Conservation (phyloP, 2,329 filamentous ascomycete species). For the Nemania sp. region DNA sequence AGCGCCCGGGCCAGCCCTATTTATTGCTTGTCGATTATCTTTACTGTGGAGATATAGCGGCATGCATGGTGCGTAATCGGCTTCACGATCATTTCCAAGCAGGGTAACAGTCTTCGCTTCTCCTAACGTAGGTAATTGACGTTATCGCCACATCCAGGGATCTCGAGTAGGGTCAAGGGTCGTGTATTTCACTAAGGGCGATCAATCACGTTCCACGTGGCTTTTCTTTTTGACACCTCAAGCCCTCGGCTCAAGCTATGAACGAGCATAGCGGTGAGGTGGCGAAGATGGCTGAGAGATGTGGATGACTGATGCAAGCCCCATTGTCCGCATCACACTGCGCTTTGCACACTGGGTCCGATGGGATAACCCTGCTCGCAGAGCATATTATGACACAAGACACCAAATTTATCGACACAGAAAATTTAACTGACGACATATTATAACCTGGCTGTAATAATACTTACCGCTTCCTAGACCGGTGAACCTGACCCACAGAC, state of each 20-base stretch:
- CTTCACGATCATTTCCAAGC: neutral
- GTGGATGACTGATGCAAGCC: conserved; percentile 10
- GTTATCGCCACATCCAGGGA: neutral
- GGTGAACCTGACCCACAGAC: no score
- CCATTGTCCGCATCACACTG: conserved; percentile 11
- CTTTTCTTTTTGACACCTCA: neutral
- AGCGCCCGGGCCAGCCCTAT: no score
- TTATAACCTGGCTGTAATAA: no score
- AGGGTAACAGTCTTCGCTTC: neutral
- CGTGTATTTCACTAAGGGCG: neutral
- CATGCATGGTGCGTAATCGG: neutral
- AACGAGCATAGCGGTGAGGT: neutral
- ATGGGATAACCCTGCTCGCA: no score
- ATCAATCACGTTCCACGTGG: conserved; percentile 10
- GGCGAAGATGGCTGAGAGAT: neutral
- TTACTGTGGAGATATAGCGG: neutral
- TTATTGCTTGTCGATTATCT: no score
- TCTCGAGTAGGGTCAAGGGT: no score
- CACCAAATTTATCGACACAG: no score
- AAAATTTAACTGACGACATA: no score
- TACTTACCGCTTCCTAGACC: no score
- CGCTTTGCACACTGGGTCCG: no score
- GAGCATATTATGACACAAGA: no score
- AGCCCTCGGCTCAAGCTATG: no score
- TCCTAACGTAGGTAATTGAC: neutral